Base-by-base conservation (phyloP, 768 basidiomycete genomes). In the Botryobasidium botryosum region DNA sequence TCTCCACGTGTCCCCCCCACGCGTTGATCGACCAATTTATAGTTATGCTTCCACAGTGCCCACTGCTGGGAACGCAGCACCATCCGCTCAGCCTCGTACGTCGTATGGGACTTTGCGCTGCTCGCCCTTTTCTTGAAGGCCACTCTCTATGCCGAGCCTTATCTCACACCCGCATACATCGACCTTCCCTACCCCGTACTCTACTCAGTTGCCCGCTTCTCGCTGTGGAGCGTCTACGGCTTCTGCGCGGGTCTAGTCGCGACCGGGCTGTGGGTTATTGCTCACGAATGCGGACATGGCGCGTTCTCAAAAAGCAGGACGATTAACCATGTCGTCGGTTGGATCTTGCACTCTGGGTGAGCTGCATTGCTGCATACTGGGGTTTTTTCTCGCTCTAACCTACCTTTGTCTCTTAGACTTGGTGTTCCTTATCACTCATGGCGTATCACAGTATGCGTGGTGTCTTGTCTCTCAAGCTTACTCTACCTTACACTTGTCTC, bases 341-440 rank as follows among this genome's bases (percentile, higher is more conserved):
- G 83, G 80, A 57, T 92, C 49, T 68, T 96, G 26, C 92, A 96
- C 62, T 92, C 88, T 36, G 73, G 71, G 85, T 86, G 57, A 50
- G 79, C 58, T 13, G 13, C 10, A 33, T 8, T 17, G 17, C 31
- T 8, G 31, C 17, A 8, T 17, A 33, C 31, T 33, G 31, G 17
- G 10, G 31, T 17, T 24, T 15, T 20, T 42, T 56, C 51, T 61
- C 55, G 56, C 59, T 56, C 39, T 47, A 44, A 35, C 50, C 18
- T 13, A 37, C 12, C 42, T 35, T 35, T 27, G 40, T 17, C 55
- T 26, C 50, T 8, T 23, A 86, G 85, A 43, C 74, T 96, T 47
- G 80, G 91, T 39, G 92, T 97, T 12, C 92, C 92, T 4, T 99
- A 87, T 64, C 88, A 96, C 58, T 84, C 87, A 4, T 97, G 91